Percentiles rank a stretch among this genome's conserved stretches.
phyloP scores from a whole-genome alignment of 306 rosid species.

The Dalbergia oliveri region DNA sequence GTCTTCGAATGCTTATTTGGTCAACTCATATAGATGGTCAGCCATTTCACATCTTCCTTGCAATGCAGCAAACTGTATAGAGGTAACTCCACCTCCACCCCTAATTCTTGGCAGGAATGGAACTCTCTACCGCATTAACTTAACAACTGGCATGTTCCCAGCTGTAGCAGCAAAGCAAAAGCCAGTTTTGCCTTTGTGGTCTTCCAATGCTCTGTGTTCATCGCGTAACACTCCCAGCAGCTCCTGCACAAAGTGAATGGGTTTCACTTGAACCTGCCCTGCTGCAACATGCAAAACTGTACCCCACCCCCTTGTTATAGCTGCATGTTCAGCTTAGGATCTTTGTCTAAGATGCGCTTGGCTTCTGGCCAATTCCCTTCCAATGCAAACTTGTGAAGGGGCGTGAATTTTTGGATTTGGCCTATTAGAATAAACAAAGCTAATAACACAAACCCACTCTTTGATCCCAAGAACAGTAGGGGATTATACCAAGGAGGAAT shows the following conservation, averaged over 20 bases:
- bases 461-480: too few species aligned
- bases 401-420: too few species aligned
- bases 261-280: slow-evolving; percentile 34
- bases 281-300: slow-evolving; percentile 51
- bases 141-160: slow-evolving; percentile 21
- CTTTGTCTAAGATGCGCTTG: background rate
- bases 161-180: slow-evolving; percentile 47
- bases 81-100: slow-evolving; percentile 26
- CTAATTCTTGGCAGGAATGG: background rate
- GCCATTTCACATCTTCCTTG: slow-evolving; percentile 51
- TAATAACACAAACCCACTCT: too few species aligned
- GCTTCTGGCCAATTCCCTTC: slow-evolving; percentile 49
- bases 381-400: slow-evolving; percentile 44
- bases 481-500: too few species aligned
- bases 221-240: background rate
- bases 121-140: background rate
- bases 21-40: background rate
- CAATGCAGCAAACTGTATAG: slow-evolving; percentile 44
- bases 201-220: background rate
- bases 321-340: background rate
- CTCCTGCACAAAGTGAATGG: slow-evolving; percentile 30
- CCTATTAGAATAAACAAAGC: too few species aligned
- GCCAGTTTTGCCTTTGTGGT: slow-evolving; percentile 42
- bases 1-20: background rate
- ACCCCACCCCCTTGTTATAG: slow-evolving; percentile 32